A percentile compares a stretch with the other conserved stretches of the same genome.
These are phyloP conservation scores for Sclerospora graminicola DNA, from an alignment of 352 stramenopile species.

Conservation along the genomic window DNA sequence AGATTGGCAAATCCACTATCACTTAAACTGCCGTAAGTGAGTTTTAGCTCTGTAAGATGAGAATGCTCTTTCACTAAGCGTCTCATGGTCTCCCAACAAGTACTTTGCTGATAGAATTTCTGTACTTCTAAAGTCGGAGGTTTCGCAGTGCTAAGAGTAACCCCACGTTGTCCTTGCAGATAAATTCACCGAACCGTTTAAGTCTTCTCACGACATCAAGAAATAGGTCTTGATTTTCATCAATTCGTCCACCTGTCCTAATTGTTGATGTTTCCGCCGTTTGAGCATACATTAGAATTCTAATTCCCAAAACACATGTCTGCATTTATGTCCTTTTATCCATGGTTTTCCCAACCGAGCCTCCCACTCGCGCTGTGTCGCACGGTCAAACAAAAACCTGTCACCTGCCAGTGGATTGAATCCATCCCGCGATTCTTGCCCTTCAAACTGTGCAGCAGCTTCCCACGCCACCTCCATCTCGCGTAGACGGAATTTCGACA, in stretches of 20 bases:
- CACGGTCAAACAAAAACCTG: slow-evolving; percentile 30
- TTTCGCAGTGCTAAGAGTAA: slow-evolving; percentile 27
- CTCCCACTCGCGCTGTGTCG: slow-evolving; percentile 25
- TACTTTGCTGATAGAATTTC: slow-evolving; percentile 65
- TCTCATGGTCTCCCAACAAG: slow-evolving; percentile 26
- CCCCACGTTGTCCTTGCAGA: slow-evolving; percentile 34
- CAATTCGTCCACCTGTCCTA: slow-evolving; percentile 1
- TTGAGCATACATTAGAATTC: slow-evolving; percentile 32
- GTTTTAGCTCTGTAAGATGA: slow-evolving; percentile 40
- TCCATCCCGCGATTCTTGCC: slow-evolving; percentile 8
- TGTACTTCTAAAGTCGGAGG: slow-evolving; percentile 42
- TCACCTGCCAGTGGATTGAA: slow-evolving; percentile 15
- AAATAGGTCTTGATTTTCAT: slow-evolving; percentile 24
- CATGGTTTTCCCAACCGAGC: slow-evolving; percentile 10
- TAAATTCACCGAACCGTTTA: slow-evolving; percentile 48
- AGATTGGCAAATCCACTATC: slow-evolving; percentile 35
- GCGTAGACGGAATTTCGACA: slow-evolving; percentile 34
- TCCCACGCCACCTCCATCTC: slow-evolving; percentile 39
- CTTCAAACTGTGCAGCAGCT: slow-evolving; percentile 1
- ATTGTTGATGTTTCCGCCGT: slow-evolving; percentile 9
- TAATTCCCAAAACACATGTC: slow-evolving; percentile 45
- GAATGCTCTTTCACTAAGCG: slow-evolving; percentile 23
- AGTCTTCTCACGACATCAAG: slow-evolving; percentile 42
- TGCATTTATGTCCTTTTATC: slow-evolving; percentile 5
- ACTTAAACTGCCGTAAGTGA: slow-evolving; percentile 61